Base-by-base conservation (phyloP, 805 yeast genomes). In the Barnettozyma sucrosica region DNA sequence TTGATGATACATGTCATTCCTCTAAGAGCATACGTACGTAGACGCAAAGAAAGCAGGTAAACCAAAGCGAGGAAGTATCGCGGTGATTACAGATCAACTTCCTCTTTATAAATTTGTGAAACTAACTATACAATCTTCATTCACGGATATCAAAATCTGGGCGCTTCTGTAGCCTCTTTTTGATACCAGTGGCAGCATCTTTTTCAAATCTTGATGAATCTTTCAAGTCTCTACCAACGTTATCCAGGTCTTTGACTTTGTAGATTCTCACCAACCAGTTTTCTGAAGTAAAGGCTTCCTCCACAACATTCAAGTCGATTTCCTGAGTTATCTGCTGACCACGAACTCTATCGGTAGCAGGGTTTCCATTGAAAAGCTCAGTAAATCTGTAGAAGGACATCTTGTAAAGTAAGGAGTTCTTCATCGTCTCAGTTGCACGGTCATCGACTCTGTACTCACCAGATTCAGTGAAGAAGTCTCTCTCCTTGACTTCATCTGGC, bases 231-330 rank as follows among this genome's bases (percentile, higher is more conserved):
- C 99, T 81, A 43, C 98, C 99, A 55, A 87, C 79, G 51, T 79
- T 80, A 66, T 93, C 99, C 50, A 77, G 74, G 51, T 89, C 92
- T 68, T 89, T 93, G 56, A 93, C 86, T 74, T 89, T 86, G 72
- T 88, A 93, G 51, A 93, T 79, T 69, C 99, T 81, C 18, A 93
- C 97, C 57, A 93, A 77, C 97, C 97, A 95, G 74, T 93, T 95
- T 64, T 89, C 96, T 41, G 92, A 76, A 2, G 99, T 93, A 70
- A 83, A 93, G 0, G 84, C 99, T 73, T 93, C 99, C 59, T 93
- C 98, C 36, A 92, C 74, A 45, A 83, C 83, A 62, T 83, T 83
- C 58, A 92, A 73, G 36, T 78, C 73, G 30, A 75, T 75, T 38
- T 78, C 72, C 44, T 70, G 69, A 2, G 82, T 79, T 53, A 93